A percentile compares a stretch with the other conserved stretches of the same genome.
Conservation (phyloP, 2,329 filamentous ascomycete species). For the Zymoseptoria brevis region DNA sequence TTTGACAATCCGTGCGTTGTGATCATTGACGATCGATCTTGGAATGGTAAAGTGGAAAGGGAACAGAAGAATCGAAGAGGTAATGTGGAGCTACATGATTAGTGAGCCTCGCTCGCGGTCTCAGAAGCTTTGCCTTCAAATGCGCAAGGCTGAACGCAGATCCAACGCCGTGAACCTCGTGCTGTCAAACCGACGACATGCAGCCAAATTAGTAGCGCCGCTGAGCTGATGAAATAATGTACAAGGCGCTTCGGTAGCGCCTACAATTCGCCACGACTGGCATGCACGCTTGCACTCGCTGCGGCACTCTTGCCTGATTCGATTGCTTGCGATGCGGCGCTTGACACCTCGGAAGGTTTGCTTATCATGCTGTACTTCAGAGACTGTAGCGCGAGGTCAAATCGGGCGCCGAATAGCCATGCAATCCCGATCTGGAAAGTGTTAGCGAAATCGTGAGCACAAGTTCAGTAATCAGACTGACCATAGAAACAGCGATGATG, state of each 20-base stretch:
- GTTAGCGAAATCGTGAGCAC: neutral
- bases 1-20: conserved; percentile 91
- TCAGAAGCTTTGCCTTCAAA: neutral
- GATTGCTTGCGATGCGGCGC: conserved; percentile 8
- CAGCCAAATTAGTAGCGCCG: neutral
- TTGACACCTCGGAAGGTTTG: conserved; percentile 34
- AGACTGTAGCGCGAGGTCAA: conserved; percentile 60
- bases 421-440: conserved; percentile 62
- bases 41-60: neutral
- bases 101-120: neutral
- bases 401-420: conserved; percentile 72
- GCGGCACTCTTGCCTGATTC: conserved; percentile 10
- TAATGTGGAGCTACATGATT: neutral
- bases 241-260: neutral
- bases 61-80: neutral
- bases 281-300: conserved; percentile 13
- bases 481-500: conserved; percentile 70
- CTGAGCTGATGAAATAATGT: neutral
- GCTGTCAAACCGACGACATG: neutral
- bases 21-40: conserved; percentile 29
- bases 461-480: conserved; percentile 41
- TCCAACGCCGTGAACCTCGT: neutral
- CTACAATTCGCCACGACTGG: conserved; percentile 23
- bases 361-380: conserved; percentile 39
- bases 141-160: neutral